Conservation (phyloP, 208 protist genomes). For the Phytomonas francai region DNA sequence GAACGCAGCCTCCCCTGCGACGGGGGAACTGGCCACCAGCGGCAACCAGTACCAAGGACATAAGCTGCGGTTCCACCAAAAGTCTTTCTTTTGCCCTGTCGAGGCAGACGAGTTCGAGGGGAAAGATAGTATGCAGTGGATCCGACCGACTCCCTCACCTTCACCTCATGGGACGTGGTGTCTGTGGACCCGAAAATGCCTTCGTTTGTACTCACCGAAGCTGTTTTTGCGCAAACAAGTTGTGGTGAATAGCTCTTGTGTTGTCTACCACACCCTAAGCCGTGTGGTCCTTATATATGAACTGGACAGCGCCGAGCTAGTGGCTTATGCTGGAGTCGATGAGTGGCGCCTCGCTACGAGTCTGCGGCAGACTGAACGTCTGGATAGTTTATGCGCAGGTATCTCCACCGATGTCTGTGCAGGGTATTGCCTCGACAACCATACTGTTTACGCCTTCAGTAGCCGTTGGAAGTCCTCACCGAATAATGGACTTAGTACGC, state of each 20-base stretch:
- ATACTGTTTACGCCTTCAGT: conserved; percentile 6
- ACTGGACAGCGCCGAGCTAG: conserved; percentile 17
- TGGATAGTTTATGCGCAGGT: neutral
- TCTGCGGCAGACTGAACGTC: neutral
- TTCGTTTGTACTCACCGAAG: conserved; percentile 17
- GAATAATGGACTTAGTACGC: neutral
- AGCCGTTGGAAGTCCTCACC: conserved; percentile 1
- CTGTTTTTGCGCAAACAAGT: conserved; percentile 10
- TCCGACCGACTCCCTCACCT: neutral
- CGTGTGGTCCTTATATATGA: conserved; percentile 22
- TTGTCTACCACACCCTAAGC: conserved; percentile 15
- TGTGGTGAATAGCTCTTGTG: conserved; percentile 24
- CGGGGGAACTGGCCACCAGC: neutral
- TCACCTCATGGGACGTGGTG: conserved; percentile 12
- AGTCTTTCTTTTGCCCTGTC: neutral
- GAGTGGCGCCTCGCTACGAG: conserved; percentile 7
- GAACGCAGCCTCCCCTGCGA: neutral
- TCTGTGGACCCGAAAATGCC: conserved; percentile 21
- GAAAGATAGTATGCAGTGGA: neutral
- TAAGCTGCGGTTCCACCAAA: neutral
- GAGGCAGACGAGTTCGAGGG: neutral
- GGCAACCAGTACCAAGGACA: neutral
- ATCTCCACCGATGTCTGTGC: conserved; percentile 6
- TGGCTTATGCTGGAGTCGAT: conserved; percentile 16
- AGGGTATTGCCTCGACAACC: conserved; percentile 1